Percentiles rank a stretch among this genome's conserved stretches.
Conservation (phyloP, 192 early-diverging fungal species). For the Umbelopsis vinacea region DNA sequence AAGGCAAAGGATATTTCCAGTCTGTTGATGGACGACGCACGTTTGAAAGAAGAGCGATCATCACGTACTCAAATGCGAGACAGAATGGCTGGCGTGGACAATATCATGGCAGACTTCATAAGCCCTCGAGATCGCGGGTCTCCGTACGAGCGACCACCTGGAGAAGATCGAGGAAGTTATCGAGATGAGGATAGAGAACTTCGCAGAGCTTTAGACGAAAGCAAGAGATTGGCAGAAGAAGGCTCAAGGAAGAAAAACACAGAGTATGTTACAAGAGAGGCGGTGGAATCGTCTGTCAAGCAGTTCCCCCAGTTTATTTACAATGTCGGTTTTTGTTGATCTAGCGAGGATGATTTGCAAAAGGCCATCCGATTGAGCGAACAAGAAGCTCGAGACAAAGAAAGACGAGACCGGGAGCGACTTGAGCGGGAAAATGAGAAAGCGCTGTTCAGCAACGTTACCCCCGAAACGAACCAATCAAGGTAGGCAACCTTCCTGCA, state of each 20-base stretch:
- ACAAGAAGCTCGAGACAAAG: slow-evolving; percentile 19
- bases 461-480: slow-evolving; percentile 1
- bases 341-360: slow-evolving; percentile 18
- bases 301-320: too few species aligned
- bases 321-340: neutral
- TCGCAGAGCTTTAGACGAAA: slow-evolving; percentile 82
- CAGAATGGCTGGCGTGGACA: slow-evolving; percentile 58
- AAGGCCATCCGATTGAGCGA: slow-evolving; percentile 11
- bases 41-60: slow-evolving; percentile 76
- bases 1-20: slow-evolving; percentile 90
- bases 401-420: slow-evolving; percentile 13
- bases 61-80: slow-evolving; percentile 66
- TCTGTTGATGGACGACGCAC: slow-evolving; percentile 77
- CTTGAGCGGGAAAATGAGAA: slow-evolving; percentile 22
- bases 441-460: slow-evolving; percentile 10
- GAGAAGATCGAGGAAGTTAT: slow-evolving; percentile 44
- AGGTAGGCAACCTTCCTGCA: neutral
- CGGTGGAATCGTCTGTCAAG: too few species aligned
- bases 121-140: neutral
- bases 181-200: slow-evolving; percentile 83
- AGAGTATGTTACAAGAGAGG: slow-evolving; percentile 10
- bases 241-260: slow-evolving; percentile 35
- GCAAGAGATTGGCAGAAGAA: slow-evolving; percentile 65
- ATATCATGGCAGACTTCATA: slow-evolving; percentile 28
- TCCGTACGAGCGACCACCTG: slow-evolving; percentile 10